Evolutionary conservation across 2,329 filamentous ascomycete species (phyloP).

Genomic region (Sclerotiophoma versabilis): DNA sequence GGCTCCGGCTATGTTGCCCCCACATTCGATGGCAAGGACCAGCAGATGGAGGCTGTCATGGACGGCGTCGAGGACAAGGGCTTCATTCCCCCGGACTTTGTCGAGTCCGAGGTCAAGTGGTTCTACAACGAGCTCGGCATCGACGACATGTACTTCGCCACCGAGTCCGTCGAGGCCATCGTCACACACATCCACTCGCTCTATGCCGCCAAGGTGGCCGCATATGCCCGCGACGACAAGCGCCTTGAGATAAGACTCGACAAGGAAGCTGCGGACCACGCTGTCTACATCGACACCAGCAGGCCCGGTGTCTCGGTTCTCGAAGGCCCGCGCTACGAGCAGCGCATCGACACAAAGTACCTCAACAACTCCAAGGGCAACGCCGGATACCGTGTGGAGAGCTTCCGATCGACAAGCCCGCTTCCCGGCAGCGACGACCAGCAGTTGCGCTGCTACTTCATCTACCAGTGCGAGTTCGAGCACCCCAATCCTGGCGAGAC

Average conservation of each 20-base stretch:
- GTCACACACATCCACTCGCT: slow-evolving; percentile 94
- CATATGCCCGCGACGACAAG: slow-evolving; percentile 91
- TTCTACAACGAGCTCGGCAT: slow-evolving; percentile 98
- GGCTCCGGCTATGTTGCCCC: slow-evolving; percentile 89
- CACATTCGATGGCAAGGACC: slow-evolving; percentile 88
- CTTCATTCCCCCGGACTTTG: slow-evolving; percentile 84
- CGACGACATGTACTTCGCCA: slow-evolving; percentile 97
- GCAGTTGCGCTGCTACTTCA: slow-evolving; percentile 95
- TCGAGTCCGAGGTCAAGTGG: slow-evolving; percentile 89
- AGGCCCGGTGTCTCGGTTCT: slow-evolving; percentile 80
- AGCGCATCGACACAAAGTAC: slow-evolving; percentile 93
- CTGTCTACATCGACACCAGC: slow-evolving; percentile 98
- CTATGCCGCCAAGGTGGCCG: slow-evolving; percentile 95
- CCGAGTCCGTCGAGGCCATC: slow-evolving; percentile 84
- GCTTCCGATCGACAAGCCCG: slow-evolving; percentile 88
- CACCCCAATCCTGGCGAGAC: slow-evolving; percentile 73
- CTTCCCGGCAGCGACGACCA: slow-evolving; percentile 78
- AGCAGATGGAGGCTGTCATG: slow-evolving; percentile 89
- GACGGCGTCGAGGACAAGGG: slow-evolving; percentile 77
- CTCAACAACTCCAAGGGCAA: slow-evolving; percentile 76
- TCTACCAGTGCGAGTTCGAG: slow-evolving; percentile 94
- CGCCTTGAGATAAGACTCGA: slow-evolving; percentile 92
- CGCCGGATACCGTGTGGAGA: slow-evolving; percentile 91
- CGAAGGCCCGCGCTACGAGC: slow-evolving; percentile 88
- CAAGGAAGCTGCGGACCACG: slow-evolving; percentile 93